Base-by-base conservation (phyloP, 257 asterid species). In the Nemophila menziesii region DNA sequence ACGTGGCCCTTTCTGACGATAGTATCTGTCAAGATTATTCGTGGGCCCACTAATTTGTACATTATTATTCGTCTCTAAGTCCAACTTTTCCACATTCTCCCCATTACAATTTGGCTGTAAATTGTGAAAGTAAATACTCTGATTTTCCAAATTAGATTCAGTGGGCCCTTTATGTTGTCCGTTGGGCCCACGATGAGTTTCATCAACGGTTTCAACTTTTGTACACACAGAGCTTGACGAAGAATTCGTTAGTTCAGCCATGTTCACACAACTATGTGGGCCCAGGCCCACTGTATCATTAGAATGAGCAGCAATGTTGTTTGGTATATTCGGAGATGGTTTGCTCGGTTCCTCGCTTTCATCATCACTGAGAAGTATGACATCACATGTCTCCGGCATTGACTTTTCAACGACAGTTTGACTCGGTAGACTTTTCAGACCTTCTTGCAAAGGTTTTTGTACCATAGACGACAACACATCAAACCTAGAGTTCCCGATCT, bases 1-100 rank as follows among this genome's bases (percentile, higher is more conserved):
- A 44, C 99, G 96, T 55, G 99, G 99, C 23, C 99, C 99, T 70
- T 79, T 85, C 67, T 79, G 94, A 52, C 96, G 92, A 61, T 54
- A 67, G 60, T 60, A 77, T 55, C 80, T 69, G 61, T 85, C 96
- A 70, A 81, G 48, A 52, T 66, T 70, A 63, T 60, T 85, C 43
- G 47, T 83, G 29, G 73, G 54, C 46, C 62, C 59, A 36, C 80
- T 59, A 50, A 61, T 68, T 52, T 59, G 78, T 43, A 49, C 39
- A 53, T 56, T 62, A 20, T 70, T 92, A 46, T 63, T 73, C 33
- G 53, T 71, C 52, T 69, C 75, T 48, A 29, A 43, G 53, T 65
- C 92, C 60, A 47, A 18, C 42, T 63, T 65, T 50, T 64, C 70
- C 23, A 51, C 50, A 46, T 62, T 44, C 53, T 66, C 72, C 44